Conservation (phyloP, 2,329 filamentous ascomycete species). For the Teratosphaeriaceae sp. region DNA sequence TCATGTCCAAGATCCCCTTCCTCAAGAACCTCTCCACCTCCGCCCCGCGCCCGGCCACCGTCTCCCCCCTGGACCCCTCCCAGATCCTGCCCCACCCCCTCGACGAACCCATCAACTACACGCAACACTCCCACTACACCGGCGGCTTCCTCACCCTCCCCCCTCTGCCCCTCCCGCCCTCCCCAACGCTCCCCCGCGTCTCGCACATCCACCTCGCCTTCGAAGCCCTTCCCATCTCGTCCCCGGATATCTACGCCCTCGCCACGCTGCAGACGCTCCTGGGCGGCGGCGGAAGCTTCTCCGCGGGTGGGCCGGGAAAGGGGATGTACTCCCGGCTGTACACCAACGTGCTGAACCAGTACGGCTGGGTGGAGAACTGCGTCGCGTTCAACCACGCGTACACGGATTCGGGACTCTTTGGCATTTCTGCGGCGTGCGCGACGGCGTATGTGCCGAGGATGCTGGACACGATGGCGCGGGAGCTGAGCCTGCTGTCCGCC, state of each 20-base stretch:
- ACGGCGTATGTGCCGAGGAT: slow-evolving; percentile 72
- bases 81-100: slow-evolving; percentile 35
- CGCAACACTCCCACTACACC: slow-evolving; percentile 71
- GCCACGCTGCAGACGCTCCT: slow-evolving; percentile 93
- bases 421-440: slow-evolving; percentile 80
- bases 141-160: slow-evolving; percentile 88
- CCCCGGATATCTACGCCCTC: slow-evolving; percentile 90
- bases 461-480: slow-evolving; percentile 92
- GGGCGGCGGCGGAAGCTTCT: slow-evolving; percentile 93
- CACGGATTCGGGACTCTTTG: slow-evolving; percentile 91
- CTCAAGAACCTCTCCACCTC: slow-evolving; percentile 83
- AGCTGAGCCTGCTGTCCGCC: slow-evolving; percentile 70
- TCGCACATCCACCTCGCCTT: slow-evolving; percentile 95
- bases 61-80: slow-evolving; percentile 46
- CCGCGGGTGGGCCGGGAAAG: slow-evolving; percentile 91
- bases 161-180: slow-evolving; percentile 67
- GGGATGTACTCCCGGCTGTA: slow-evolving; percentile 98
- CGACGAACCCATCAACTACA: slow-evolving; percentile 50
- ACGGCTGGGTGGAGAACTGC: slow-evolving; percentile 95
- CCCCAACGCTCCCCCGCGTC: slow-evolving; percentile 70
- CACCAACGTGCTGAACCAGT: slow-evolving; percentile 95
- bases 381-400: slow-evolving; percentile 97
- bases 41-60: slow-evolving; percentile 55
- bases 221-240: slow-evolving; percentile 84
- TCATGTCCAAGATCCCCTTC: slow-evolving; percentile 81